A percentile compares a stretch with the other conserved stretches of the same genome.
These are phyloP conservation scores for Lactarius pseudohatsudake DNA, from an alignment of 768 basidiomycete species.

Conservation along the genomic window DNA sequence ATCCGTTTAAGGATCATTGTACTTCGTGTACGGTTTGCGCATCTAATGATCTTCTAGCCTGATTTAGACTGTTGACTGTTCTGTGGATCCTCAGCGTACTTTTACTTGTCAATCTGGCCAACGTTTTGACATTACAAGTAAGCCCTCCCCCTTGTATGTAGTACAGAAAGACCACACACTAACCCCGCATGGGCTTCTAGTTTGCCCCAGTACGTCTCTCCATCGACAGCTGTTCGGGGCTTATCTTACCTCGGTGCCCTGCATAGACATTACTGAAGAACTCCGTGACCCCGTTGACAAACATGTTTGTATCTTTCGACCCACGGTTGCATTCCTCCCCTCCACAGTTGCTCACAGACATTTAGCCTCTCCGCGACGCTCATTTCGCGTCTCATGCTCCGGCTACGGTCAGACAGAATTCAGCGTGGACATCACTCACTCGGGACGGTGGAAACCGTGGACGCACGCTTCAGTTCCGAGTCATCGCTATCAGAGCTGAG, in stretches of 20 bases:
- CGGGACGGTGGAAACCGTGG: neutral
- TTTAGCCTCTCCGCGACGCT: slow-evolving; percentile 11
- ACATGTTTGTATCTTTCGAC: slow-evolving; percentile 1
- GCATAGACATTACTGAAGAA: slow-evolving; percentile 1
- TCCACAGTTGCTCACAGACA: neutral
- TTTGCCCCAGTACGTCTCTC: slow-evolving; percentile 3
- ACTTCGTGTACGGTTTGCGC: slow-evolving; percentile 1
- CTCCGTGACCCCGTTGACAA: neutral
- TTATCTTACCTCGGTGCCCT: neutral
- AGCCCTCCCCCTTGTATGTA: neutral
- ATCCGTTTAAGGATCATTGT: neutral
- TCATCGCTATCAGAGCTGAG: neutral
- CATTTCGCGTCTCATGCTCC: slow-evolving; percentile 9
- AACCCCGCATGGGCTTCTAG: neutral
- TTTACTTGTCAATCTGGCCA: slow-evolving; percentile 4
- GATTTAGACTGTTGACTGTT: neutral
- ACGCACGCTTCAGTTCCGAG: neutral
- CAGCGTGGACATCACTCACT: neutral
- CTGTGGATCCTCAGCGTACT: neutral
- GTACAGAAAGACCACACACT: neutral
- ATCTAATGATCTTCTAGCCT: neutral
- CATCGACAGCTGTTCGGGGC: neutral
- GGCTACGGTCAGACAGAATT: neutral
- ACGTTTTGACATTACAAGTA: slow-evolving; percentile 9
- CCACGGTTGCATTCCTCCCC: neutral